Conservation (phyloP, 192 early-diverging fungal species). For the Coemansia sp. region DNA sequence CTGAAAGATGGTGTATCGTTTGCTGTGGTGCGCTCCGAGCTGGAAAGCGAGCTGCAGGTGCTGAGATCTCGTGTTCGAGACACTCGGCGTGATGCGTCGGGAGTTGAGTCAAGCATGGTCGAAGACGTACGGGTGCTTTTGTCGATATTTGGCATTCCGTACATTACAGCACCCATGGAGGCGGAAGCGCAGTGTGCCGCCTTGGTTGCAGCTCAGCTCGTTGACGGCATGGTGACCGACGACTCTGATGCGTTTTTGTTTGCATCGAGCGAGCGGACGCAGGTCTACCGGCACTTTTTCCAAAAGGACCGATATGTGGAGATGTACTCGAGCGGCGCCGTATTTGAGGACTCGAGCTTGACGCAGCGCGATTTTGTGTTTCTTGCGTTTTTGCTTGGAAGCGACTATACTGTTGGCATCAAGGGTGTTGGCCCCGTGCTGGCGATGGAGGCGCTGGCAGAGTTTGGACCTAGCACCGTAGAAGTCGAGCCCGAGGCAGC, state of each 20-base stretch:
- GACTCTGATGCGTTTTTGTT: constrained; percentile 97
- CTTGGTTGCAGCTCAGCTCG: constrained; percentile 55
- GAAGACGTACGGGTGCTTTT: constrained; percentile 66
- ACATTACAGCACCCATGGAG: constrained; percentile 89
- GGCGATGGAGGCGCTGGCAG: constrained; percentile 84
- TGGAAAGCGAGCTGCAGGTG: constrained; percentile 25
- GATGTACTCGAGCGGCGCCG: constrained; percentile 62
- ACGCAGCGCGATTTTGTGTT: constrained; percentile 68
- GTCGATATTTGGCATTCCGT: constrained; percentile 90
- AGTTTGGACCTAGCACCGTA: constrained; percentile 53
- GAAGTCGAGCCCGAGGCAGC: constrained; percentile 14
- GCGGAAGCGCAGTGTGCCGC: constrained; percentile 96
- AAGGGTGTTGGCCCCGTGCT: constrained; percentile 79
- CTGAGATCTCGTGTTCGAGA: constrained; percentile 30
- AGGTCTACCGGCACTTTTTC: constrained; percentile 92
- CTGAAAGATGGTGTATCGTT: not conserved
- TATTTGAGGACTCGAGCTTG: constrained; percentile 67
- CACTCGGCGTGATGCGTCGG: constrained; percentile 31
- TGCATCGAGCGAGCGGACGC: constrained; percentile 54
- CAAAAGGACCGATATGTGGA: constrained; percentile 85
- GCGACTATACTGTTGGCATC: constrained; percentile 93
- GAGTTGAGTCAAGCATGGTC: constrained; percentile 41
- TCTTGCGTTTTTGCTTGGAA: constrained; percentile 88
- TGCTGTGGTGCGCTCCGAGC: constrained; percentile 21
- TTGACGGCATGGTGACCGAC: constrained; percentile 95